Percentiles rank a stretch among this genome's conserved stretches.
These are phyloP conservation scores for Naganishia cerealis DNA, from an alignment of 1,284 basidiomycete species.

Conservation along the genomic window DNA sequence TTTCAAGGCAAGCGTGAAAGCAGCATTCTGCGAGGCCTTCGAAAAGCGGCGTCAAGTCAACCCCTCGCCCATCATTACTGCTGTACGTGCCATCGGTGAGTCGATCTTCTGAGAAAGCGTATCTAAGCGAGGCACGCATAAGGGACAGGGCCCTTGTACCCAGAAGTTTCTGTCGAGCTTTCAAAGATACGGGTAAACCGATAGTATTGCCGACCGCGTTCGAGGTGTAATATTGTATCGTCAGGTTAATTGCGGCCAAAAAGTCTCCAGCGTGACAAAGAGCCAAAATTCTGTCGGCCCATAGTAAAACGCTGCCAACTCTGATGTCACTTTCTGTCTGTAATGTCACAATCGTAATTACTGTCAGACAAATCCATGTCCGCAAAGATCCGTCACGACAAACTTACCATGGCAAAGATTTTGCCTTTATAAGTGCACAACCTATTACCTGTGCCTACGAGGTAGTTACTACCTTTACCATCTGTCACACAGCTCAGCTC, in stretches of 20 bases:
- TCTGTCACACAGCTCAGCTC: conserved; percentile 24
- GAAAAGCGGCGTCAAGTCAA: conserved; percentile 86
- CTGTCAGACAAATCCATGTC: neutral
- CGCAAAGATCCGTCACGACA: neutral
- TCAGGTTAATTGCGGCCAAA: conserved; percentile 81
- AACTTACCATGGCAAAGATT: conserved; percentile 79
- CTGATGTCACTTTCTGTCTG: conserved; percentile 61
- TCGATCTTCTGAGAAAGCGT: conserved; percentile 91
- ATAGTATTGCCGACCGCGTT: conserved; percentile 82
- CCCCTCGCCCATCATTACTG: conserved; percentile 78
- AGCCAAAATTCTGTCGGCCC: conserved; percentile 88
- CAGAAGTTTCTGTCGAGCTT: conserved; percentile 71
- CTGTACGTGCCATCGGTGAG: conserved; percentile 84
- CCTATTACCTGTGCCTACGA: neutral
- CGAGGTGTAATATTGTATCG: conserved; percentile 79
- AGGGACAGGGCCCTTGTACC: conserved; percentile 58
- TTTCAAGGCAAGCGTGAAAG: conserved; percentile 75
- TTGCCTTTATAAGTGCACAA: conserved; percentile 76
- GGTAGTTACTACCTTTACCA: conserved; percentile 1
- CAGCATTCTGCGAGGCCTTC: conserved; percentile 81
- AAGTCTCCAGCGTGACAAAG: conserved; percentile 85
- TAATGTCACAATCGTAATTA: neutral
- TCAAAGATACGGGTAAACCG: conserved; percentile 71
- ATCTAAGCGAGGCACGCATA: conserved; percentile 81
- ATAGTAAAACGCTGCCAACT: conserved; percentile 85